A percentile compares a stretch with the other conserved stretches of the same genome.
phyloP scores from a whole-genome alignment of 2,329 filamentous ascomycete species.

The Epicoccum sorghinum region DNA sequence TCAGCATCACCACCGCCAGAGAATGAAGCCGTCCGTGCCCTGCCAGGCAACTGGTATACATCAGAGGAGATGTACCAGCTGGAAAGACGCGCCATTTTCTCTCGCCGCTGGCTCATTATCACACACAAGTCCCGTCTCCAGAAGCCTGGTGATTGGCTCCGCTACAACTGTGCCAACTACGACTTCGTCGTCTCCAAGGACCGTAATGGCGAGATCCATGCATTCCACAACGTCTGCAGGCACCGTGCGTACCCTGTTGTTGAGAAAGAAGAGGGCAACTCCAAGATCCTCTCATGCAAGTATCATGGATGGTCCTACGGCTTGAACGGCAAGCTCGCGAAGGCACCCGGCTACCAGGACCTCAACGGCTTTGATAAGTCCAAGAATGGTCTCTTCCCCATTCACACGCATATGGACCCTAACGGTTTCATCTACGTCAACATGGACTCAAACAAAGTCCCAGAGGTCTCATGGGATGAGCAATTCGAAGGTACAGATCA shows the following conservation, averaged over 20 bases:
- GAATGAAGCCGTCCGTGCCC: slow-evolving; percentile 47
- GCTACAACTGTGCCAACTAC: slow-evolving; percentile 54
- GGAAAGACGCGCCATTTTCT: slow-evolving; percentile 59
- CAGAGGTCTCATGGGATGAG: slow-evolving; percentile 39
- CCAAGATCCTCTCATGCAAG: slow-evolving; percentile 51
- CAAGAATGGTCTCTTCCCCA: slow-evolving; percentile 45
- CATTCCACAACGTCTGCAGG: slow-evolving; percentile 55
- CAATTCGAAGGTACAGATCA: slow-evolving; percentile 41
- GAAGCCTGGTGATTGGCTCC: slow-evolving; percentile 63
- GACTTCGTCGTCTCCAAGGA: slow-evolving; percentile 49
- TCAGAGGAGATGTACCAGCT: slow-evolving; percentile 54
- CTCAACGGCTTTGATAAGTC: slow-evolving; percentile 49
- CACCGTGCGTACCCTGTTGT: slow-evolving; percentile 54
- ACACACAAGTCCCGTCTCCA: slow-evolving; percentile 59
- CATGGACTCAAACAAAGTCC: slow-evolving; percentile 41
- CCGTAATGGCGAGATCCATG: slow-evolving; percentile 47
- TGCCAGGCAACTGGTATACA: slow-evolving; percentile 50
- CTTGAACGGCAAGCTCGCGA: slow-evolving; percentile 51
- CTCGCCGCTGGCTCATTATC: slow-evolving; percentile 61
- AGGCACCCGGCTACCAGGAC: slow-evolving; percentile 52
- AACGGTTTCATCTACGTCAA: slow-evolving; percentile 48
- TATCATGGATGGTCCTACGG: slow-evolving; percentile 58
- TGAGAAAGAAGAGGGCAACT: slow-evolving; percentile 46
- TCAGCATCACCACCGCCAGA: slow-evolving; percentile 20
- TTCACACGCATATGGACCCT: slow-evolving; percentile 39